Evolutionary conservation across 305 asterid species (phyloP), one percentile per base, ranked within the genome.

Genomic region (Plantago coronopus): DNA sequence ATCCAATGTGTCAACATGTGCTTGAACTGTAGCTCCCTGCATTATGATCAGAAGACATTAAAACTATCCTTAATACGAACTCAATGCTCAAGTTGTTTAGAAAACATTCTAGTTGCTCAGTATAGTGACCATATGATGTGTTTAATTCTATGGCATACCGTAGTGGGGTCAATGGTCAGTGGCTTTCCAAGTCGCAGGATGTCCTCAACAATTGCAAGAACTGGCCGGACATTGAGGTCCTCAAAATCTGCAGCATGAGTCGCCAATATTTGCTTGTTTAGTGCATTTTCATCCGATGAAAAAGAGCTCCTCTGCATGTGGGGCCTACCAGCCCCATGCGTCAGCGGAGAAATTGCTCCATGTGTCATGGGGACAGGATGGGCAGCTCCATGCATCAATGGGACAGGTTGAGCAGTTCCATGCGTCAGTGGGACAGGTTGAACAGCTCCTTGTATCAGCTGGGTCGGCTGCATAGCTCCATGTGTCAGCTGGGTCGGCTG

Each of bases 131-230:
- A 18, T 17, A 19, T 44, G 8, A 27, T 19, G 1, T 0, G 6
- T 18, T 4, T 6, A 59, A 45, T 29, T 21, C 2, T 12, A 0
- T 43, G 38, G 17, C 4, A 50, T 69, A 65, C 74, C 31, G 19
- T 65, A 59, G 45, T 19, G 22, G 27, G 73, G 13, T 70, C 65
- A 53, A 65, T 51, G 54, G 78, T 3, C 10, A 23, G 9, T 4
- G 72, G 85, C 63, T 47, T 69, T 1, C 74, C 83, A 51, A 63
- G 85, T 6, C 69, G 79, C 69, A 93, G 59, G 79, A 93, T 87
- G n/a, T 87, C 91, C 85, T 87, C 97, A 45, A 89, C 54, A 25
- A 89, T 67, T 63, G 67, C 23, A 11, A 93, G 80, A 47, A 93
- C 71, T 4, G 94, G 84, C 65, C 65, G 76, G 40, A 84, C 84